Percentiles rank a stretch among this genome's conserved stretches.
phyloP scores from a whole-genome alignment of 805 yeast species.

The Kazachstania kunashirensis region DNA sequence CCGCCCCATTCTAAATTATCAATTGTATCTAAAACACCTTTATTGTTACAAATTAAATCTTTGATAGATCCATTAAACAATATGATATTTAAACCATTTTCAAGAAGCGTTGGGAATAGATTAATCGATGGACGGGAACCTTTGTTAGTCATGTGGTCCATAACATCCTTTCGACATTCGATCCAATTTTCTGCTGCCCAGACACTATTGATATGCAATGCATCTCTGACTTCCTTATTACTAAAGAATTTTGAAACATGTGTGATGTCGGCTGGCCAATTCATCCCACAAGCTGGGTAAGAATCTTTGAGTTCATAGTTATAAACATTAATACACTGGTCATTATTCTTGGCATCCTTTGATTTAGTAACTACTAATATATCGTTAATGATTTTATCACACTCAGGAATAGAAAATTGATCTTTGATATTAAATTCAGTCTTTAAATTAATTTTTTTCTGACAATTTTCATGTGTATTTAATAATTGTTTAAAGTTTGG shows the following conservation, averaged over 20 bases:
- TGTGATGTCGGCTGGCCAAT: slow-evolving; percentile 73
- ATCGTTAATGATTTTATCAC: slow-evolving; percentile 36
- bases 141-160: slow-evolving; percentile 39
- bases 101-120: slow-evolving; percentile 57
- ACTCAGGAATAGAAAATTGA: slow-evolving; percentile 29
- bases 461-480: slow-evolving; percentile 49
- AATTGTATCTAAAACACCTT: slow-evolving; percentile 64
- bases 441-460: slow-evolving; percentile 37
- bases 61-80: slow-evolving; percentile 81
- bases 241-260: slow-evolving; percentile 46
- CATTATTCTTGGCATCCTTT: slow-evolving; percentile 17
- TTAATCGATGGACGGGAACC: slow-evolving; percentile 51
- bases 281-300: slow-evolving; percentile 81
- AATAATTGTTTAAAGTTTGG: slow-evolving; percentile 36
- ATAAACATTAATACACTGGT: slow-evolving; percentile 69
- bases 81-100: slow-evolving; percentile 47
- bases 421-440: slow-evolving; percentile 8
- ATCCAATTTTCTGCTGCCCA: slow-evolving; percentile 44
- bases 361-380: slow-evolving; percentile 23
- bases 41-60: slow-evolving; percentile 79
- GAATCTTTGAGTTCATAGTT: slow-evolving; percentile 63
- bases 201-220: slow-evolving; percentile 39
- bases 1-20: slow-evolving; percentile 58
- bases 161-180: slow-evolving; percentile 66
- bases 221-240: slow-evolving; percentile 36